Conservation (phyloP, 1,284 basidiomycete species). For the Ceraceosorus guamensis region DNA sequence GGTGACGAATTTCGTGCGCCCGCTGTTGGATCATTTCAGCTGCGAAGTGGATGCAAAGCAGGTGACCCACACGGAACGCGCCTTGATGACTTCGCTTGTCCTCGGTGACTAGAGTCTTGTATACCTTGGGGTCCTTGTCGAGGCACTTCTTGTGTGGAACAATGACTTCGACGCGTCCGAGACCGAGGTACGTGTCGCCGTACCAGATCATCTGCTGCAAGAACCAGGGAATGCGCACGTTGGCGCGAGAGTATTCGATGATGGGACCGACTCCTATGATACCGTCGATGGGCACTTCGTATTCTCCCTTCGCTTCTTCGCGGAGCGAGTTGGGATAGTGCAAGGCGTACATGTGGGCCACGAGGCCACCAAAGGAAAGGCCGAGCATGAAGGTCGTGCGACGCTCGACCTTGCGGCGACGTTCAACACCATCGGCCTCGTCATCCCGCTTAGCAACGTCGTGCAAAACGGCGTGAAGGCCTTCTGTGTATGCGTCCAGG, state of each 20-base stretch:
- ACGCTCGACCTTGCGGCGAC: constrained; percentile 23
- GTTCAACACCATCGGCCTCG: constrained; percentile 7
- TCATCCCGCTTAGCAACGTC: constrained; percentile 38
- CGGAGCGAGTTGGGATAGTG: constrained; percentile 34
- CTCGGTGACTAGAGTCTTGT: constrained; percentile 38
- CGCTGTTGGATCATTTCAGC: constrained; percentile 18
- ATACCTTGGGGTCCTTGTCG: constrained; percentile 45
- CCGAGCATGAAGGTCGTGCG: constrained; percentile 41
- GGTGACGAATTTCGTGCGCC: constrained; percentile 24
- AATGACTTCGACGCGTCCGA: constrained; percentile 29
- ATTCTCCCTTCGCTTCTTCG: constrained; percentile 19
- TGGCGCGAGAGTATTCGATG: constrained; percentile 25
- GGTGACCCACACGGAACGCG: constrained; percentile 39
- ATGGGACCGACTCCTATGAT: constrained; percentile 41
- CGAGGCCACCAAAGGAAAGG: constrained; percentile 41
- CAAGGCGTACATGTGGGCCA: constrained; percentile 35
- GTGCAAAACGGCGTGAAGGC: constrained; percentile 33
- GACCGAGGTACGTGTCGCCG: constrained; percentile 24
- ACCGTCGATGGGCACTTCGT: constrained; percentile 40
- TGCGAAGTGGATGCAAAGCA: constrained; percentile 17
- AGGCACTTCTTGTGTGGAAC: constrained; percentile 43
- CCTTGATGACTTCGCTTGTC: constrained; percentile 41
- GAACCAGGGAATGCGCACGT: constrained; percentile 17
- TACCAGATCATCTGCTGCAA: constrained; percentile 37
- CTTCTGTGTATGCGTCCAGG: constrained; percentile 27